These are phyloP conservation scores for Ramalina peruviana DNA, from an alignment of 495 filamentous ascomycete species.

Conservation along the genomic window DNA sequence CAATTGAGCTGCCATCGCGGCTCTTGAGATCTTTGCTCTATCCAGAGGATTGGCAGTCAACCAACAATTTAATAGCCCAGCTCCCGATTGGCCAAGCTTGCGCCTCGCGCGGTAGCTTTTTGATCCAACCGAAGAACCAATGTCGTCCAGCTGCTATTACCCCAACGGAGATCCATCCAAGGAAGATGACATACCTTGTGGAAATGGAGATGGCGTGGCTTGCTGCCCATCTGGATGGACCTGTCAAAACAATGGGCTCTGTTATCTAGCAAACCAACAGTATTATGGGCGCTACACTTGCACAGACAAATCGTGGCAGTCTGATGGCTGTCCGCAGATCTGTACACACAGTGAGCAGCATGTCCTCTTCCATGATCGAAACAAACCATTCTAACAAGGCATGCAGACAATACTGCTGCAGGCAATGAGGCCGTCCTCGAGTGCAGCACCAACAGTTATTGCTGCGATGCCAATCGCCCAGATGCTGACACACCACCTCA, in stretches of 20 bases:
- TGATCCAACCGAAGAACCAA: no score
- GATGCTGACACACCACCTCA: conserved; percentile 3
- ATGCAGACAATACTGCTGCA: conserved; percentile 1
- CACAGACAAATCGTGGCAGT: conserved; percentile 13
- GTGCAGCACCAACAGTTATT: conserved; percentile 6
- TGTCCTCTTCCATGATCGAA: not conserved
- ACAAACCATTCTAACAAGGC: not conserved
- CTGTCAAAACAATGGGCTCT: conserved; percentile 15
- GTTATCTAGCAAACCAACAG: conserved; percentile 4
- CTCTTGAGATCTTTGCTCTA: no score
- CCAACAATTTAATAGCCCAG: no score
- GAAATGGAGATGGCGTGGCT: conserved; percentile 7
- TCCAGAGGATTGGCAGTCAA: no score
- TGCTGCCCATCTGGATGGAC: conserved; percentile 14
- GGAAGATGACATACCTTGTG: conserved; percentile 8
- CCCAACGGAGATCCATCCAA: conserved; percentile 12
- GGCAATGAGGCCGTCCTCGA: conserved; percentile 11
- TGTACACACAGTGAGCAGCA: conserved; percentile 9
- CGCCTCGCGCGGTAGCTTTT: no score
- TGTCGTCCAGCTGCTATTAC: conserved; percentile 10
- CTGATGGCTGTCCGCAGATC: conserved; percentile 8
- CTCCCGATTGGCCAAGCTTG: no score
- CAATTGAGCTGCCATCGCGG: no score
- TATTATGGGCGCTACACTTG: conserved; percentile 16
- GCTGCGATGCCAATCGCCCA: conserved; percentile 12